These are phyloP conservation scores for Echinochloa phyllopogon DNA, from an alignment of 176 grass and related monocot genomes.

Conservation along the genomic window DNA sequence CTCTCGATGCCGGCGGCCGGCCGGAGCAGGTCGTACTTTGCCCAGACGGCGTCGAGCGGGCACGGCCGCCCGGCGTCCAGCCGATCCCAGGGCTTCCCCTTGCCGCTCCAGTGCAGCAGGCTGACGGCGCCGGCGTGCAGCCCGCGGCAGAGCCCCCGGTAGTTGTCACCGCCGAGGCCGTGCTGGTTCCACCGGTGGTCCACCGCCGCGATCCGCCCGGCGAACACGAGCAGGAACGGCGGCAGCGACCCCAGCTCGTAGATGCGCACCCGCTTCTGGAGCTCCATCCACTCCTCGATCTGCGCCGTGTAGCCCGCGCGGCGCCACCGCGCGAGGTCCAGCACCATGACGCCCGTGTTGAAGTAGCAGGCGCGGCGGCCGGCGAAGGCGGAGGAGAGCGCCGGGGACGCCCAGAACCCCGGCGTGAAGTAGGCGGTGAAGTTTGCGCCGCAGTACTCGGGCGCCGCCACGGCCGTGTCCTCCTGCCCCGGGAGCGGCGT, in stretches of 20 bases:
- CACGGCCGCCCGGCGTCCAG: constrained; percentile 66
- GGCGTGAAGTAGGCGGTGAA: constrained; percentile 85
- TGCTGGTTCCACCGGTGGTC: constrained; percentile 94
- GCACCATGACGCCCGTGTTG: constrained; percentile 92
- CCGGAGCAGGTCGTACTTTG: constrained; percentile 75
- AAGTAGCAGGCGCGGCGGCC: constrained; percentile 75
- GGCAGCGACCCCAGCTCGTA: constrained; percentile 91
- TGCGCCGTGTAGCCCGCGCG: constrained; percentile 54
- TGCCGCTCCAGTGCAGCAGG: constrained; percentile 95
- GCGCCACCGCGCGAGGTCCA: constrained; percentile 72
- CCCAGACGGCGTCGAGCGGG: constrained; percentile 83
- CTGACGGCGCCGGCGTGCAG: constrained; percentile 79
- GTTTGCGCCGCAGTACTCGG: constrained; percentile 88
- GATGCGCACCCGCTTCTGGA: constrained; percentile 77
- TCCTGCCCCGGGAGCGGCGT: constrained; percentile 40
- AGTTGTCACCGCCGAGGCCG: constrained; percentile 91
- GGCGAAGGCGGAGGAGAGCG: constrained; percentile 46
- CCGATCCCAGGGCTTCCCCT: constrained; percentile 82
- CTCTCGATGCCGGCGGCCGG: constrained; percentile 46
- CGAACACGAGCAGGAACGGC: constrained; percentile 89
- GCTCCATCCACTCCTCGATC: constrained; percentile 93
- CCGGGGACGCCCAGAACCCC: constrained; percentile 69
- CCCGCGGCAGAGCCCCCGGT: constrained; percentile 71
- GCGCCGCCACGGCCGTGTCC: constrained; percentile 54
- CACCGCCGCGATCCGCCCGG: constrained; percentile 67